Evolutionary conservation across 805 yeast species (phyloP).

Genomic region (Suhomyces prunicola): DNA sequence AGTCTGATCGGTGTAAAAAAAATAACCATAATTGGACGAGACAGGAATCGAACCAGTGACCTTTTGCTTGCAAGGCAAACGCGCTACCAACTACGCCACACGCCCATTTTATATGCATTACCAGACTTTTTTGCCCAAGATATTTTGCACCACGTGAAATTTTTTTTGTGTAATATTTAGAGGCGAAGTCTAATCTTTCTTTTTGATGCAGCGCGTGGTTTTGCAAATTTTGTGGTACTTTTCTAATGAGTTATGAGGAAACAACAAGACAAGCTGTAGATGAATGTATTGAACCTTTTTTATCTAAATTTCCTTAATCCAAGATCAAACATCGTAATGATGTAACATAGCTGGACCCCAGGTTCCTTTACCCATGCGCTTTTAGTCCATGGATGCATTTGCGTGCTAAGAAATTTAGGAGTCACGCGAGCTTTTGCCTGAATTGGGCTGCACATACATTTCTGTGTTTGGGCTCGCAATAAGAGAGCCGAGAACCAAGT

Average conservation of each 20-base stretch:
- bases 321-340: background rate
- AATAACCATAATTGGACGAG: constrained; percentile 54
- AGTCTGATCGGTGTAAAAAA: constrained; percentile 13
- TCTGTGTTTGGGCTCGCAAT: background rate
- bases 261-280: background rate
- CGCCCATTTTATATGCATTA: constrained; percentile 42
- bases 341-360: background rate
- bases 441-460: background rate
- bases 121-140: background rate
- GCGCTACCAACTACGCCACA: constrained; percentile 85
- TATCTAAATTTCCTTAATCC: background rate
- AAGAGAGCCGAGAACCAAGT: background rate
- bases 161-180: background rate
- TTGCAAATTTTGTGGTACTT: background rate
- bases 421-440: background rate
- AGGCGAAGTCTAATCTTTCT: background rate
- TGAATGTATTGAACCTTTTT: background rate
- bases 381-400: background rate
- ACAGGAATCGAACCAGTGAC: constrained; percentile 77
- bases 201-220: background rate
- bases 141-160: background rate
- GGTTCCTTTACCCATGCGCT: background rate
- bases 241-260: background rate
- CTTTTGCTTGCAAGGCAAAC: constrained; percentile 76
- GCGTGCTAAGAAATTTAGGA: background rate